These are phyloP conservation scores for Blastocystis sp. DNA, from an alignment of 352 stramenopile species.

Conservation along the genomic window DNA sequence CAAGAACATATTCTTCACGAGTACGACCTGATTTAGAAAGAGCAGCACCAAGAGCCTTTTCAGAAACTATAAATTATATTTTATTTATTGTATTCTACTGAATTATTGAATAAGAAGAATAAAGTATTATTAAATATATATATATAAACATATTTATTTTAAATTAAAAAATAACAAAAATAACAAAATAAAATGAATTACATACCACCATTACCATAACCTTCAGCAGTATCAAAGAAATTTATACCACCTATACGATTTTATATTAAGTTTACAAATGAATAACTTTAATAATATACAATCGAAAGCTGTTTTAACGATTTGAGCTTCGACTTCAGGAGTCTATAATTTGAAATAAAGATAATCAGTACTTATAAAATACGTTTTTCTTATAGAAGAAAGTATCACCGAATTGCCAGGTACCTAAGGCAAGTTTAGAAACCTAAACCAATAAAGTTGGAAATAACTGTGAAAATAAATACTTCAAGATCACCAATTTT, in stretches of 20 bases:
- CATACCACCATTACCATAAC: slow-evolving; percentile 52
- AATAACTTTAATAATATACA: neutral
- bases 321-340: slow-evolving; percentile 26
- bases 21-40: slow-evolving; percentile 18
- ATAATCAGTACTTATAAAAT: neutral
- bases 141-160: no score
- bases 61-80: slow-evolving; percentile 37
- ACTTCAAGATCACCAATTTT: slow-evolving; percentile 35
- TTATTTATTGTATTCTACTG: slow-evolving; percentile 28
- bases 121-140: neutral
- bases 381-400: slow-evolving; percentile 33
- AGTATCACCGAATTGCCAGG: slow-evolving; percentile 38
- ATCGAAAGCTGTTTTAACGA: slow-evolving; percentile 34
- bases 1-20: slow-evolving; percentile 33
- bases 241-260: slow-evolving; percentile 38
- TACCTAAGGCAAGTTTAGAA: slow-evolving; percentile 29
- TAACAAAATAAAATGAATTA: slow-evolving; percentile 49
- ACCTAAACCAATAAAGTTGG: slow-evolving; percentile 19
- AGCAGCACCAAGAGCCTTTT: slow-evolving; percentile 34
- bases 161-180: slow-evolving; percentile 43
- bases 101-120: neutral
- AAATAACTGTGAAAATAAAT: neutral
- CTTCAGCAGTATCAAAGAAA: slow-evolving; percentile 58
- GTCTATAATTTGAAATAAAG: neutral
- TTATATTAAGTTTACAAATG: no score